Evolutionary conservation across 2,329 filamentous ascomycete species (phyloP), one percentile per base, ranked within the genome.

Genomic region (Curvularia sp.): DNA sequence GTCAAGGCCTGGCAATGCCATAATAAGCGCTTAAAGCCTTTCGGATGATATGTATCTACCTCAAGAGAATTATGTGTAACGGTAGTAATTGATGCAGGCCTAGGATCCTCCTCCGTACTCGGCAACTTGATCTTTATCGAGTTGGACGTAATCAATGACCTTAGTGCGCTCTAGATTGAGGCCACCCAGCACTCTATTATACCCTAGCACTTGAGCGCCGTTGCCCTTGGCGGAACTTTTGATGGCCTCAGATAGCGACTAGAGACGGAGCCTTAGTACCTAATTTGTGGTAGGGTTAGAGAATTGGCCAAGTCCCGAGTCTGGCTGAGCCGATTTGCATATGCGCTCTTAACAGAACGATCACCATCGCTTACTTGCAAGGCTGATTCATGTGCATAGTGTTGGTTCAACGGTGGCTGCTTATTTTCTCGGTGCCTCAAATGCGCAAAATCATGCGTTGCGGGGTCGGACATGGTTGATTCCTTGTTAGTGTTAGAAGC

Each of bases 381-480:
- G n/a, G n/a, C 34, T 38, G 21, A 73, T 76, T 50, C 59, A 51
- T 49, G 53, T 70, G 23, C 74, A 61, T 52, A 57, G 59, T 21
- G 78, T 78, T 34, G 64, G 74, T 39, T 79, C 57, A 70, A 78
- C n/a, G 34, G 34, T 38, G 34, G 34, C 34, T 38, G 34, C 12
- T 38, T n/a, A 38, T 38, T 18, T 10, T 38, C 34, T 38, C 34
- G 6, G 34, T 38, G 34, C 34, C 15, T 13, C 34, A 38, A 38
- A 15, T 38, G 12, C n/a, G 34, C 34, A 38, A 15, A 38, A 38
- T 38, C 34, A 38, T 15, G 13, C 12, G 34, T n/a, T 38, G n/a
- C n/a, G 34, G 34, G 34, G n/a, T 38, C 13, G 15, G 34, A 18
- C 34, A 38, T 18, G 6, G 12, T 38, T 38, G 34, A n/a, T 8